A percentile compares a stretch with the other conserved stretches of the same genome.
These are phyloP conservation scores for Cocos nucifera DNA, from an alignment of 176 grass and related monocot species.

Conservation along the genomic window DNA sequence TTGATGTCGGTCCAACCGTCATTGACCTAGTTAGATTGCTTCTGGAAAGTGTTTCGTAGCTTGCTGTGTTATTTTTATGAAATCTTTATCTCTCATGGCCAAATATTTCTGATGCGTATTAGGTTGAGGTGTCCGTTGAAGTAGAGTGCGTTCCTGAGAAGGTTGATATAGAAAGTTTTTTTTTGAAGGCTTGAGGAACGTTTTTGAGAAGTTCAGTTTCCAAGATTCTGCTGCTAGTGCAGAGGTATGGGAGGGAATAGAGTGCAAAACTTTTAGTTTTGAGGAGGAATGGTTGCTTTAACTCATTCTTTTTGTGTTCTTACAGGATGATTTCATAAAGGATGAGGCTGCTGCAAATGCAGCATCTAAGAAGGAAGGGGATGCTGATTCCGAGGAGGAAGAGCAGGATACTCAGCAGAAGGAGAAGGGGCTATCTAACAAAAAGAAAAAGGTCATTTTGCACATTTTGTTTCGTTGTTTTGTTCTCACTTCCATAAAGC, in stretches of 20 bases:
- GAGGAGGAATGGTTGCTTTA: neutral
- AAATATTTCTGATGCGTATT: too few species aligned
- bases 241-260: conserved; percentile 26
- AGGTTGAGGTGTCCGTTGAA: conserved; percentile 46
- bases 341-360: conserved; percentile 48
- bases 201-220: conserved; percentile 90
- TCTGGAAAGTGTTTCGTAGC: too few species aligned
- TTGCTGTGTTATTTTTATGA: too few species aligned
- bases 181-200: conserved; percentile 59
- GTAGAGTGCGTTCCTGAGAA: conserved; percentile 87
- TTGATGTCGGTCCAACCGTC: too few species aligned
- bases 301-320: conserved; percentile 2
- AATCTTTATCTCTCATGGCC: too few species aligned
- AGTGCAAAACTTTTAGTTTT: neutral
- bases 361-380: conserved; percentile 23
- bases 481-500: neutral
- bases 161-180: conserved; percentile 56
- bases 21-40: too few species aligned
- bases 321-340: conserved; percentile 46
- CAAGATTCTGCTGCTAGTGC: conserved; percentile 28
- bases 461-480: neutral
- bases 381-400: conserved; percentile 58
- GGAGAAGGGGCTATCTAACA: conserved; percentile 79
- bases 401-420: conserved; percentile 59
- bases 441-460: conserved; percentile 69